phyloP scores from a whole-genome alignment of 352 stramenopile species.

The Phytophthora agathidicida region DNA sequence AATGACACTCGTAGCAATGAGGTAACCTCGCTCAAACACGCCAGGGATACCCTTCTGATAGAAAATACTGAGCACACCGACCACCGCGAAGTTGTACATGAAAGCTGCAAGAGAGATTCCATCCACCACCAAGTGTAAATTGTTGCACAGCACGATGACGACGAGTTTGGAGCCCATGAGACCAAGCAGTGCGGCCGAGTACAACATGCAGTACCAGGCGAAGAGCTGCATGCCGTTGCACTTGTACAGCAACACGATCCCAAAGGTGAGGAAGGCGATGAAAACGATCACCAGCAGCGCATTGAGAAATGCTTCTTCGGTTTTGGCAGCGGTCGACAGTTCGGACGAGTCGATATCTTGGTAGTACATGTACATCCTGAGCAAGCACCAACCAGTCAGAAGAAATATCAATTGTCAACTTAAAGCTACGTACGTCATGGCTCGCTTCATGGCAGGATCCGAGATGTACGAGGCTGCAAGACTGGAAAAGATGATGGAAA shows the following conservation, averaged over 20 bases:
- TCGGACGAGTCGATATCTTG: slow-evolving; percentile 65
- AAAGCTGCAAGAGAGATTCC: slow-evolving; percentile 57
- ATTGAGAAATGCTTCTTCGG: slow-evolving; percentile 71
- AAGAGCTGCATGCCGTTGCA: slow-evolving; percentile 82
- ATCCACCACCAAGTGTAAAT: slow-evolving; percentile 63
- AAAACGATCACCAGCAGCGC: slow-evolving; percentile 82
- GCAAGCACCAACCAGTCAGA: neutral
- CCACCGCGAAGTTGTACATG: slow-evolving; percentile 91
- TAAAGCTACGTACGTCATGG: slow-evolving; percentile 79
- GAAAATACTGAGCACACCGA: slow-evolving; percentile 87
- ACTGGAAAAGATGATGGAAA: slow-evolving; percentile 69
- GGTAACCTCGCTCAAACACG: slow-evolving; percentile 89
- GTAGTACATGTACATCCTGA: slow-evolving; percentile 83
- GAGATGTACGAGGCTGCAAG: slow-evolving; percentile 52
- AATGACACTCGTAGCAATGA: slow-evolving; percentile 94
- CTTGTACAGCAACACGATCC: slow-evolving; percentile 86
- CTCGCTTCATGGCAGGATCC: slow-evolving; percentile 48
- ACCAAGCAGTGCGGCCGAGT: slow-evolving; percentile 71
- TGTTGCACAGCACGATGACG: slow-evolving; percentile 59
- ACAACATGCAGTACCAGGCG: slow-evolving; percentile 77
- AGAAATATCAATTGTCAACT: neutral
- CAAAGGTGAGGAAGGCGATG: slow-evolving; percentile 79
- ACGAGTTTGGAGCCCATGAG: slow-evolving; percentile 76
- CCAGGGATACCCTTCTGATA: slow-evolving; percentile 85
- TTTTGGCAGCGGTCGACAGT: slow-evolving; percentile 48